Base-by-base conservation (phyloP, 495 filamentous ascomycete genomes). In the Tuber aestivum region DNA sequence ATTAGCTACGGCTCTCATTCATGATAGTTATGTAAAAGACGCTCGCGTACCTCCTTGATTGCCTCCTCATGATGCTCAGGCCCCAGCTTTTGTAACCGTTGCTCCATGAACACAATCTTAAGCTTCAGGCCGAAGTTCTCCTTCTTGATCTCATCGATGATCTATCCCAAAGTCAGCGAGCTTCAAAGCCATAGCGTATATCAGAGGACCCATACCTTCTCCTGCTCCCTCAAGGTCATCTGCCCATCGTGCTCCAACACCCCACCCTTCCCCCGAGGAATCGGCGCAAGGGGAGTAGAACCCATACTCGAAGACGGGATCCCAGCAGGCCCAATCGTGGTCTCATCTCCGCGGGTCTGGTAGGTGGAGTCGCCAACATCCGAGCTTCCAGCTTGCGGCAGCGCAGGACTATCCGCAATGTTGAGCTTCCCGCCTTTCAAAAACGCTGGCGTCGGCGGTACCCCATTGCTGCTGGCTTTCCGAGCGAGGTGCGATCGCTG, bases 91-190 rank as follows among this genome's bases (percentile, higher is more conserved):
- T 91, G 87, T 23, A 98, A 83, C 38, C 92, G 90, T 71, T 94
- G 91, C 79, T 93, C 90, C 78, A 94, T 87, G 81, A 93, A 93
- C 82, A 93, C 91, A 70, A 93, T 93, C 83, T 93, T 94, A 74
- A 94, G 86, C 81, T 94, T 94, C 41, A 94, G 85, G 14, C 89
- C 89, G 77, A 94, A 94, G 76, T 94, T 94, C 77, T 94, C 92
- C 85, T 98, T 99, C 83, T 98, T 93, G 76, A 98, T 94, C 81
- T 91, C 92, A 84, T 97, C 93, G 80, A 99, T 95, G 74, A 90
- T 89, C 90, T 91, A 74, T 41, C 74, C 42, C 42, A 50, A 61
- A 20, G 48, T 20, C 32, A 41, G 27, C 56, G 32, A 65, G 32
- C 27, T 35, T 35, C 56, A 18, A 65, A 35, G 7, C 56, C 27